Conservation (phyloP, 495 filamentous ascomycete genomes). For the Neurospora cerealis region DNA sequence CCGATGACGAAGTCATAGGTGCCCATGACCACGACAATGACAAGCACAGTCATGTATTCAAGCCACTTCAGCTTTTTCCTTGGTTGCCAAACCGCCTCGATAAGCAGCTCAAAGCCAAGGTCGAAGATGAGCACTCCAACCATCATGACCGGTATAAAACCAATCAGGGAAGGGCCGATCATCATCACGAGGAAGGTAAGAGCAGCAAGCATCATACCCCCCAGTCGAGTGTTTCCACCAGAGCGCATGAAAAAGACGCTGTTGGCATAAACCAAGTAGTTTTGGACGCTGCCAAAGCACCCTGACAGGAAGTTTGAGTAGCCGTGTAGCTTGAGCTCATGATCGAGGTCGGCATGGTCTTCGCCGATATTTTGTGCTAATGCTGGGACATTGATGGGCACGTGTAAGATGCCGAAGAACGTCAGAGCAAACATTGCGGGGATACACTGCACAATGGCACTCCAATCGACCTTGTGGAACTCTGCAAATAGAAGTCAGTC, state of each 20-base stretch:
- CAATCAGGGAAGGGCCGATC: conserved; percentile 77
- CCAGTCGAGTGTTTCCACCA: conserved; percentile 76
- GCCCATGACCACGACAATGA: conserved; percentile 94
- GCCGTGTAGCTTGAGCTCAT: conserved; percentile 87
- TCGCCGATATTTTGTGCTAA: conserved; percentile 80
- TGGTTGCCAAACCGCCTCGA: conserved; percentile 80
- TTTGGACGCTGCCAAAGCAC: conserved; percentile 80
- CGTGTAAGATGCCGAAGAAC: conserved; percentile 94
- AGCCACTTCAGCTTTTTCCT: conserved; percentile 74
- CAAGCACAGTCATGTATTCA: conserved; percentile 85
- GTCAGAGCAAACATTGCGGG: conserved; percentile 96
- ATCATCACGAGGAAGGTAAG: conserved; percentile 73
- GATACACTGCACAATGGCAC: conserved; percentile 65
- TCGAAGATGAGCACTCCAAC: conserved; percentile 91
- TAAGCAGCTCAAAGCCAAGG: conserved; percentile 79
- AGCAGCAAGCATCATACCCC: conserved; percentile 74
- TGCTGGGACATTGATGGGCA: conserved; percentile 95
- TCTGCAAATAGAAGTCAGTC: conserved; percentile 38
- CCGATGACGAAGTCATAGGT: conserved; percentile 92
- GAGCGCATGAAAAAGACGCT: conserved; percentile 89
- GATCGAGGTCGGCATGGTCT: conserved; percentile 81
- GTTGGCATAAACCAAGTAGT: conserved; percentile 96
- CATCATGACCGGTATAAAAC: conserved; percentile 92
- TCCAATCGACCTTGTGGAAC: conserved; percentile 66
- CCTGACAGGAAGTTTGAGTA: conserved; percentile 89